Base-by-base conservation (phyloP, 768 basidiomycete genomes). In the Russula sp. region DNA sequence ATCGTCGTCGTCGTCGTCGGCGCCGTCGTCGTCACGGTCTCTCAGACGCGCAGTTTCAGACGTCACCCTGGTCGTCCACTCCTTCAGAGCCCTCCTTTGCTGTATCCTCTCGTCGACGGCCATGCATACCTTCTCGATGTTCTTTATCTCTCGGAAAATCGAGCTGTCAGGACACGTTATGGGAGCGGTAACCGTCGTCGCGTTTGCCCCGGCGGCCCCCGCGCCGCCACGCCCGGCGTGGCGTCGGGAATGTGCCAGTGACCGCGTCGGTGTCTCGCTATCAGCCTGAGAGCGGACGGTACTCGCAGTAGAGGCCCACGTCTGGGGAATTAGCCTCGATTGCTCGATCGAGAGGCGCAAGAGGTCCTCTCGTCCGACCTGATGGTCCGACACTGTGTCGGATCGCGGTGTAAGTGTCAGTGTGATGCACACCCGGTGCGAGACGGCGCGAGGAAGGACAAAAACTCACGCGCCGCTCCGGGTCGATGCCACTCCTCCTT, bases 71-170 rank as follows among this genome's bases (percentile, higher is more conserved):
- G 8, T 42, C 16, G 45, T 42, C 61, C 54, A 55, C 39, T 56
- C 54, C 35, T 50, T 49, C n/a, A 14, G 37, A 6, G 39, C 8
- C 9, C 37, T 55, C 27, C 31, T 61, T 40, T 55, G 31, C 53
- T 16, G 18, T 16, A 62, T 56, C 35, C 61, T 55, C 32, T 55
- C 61, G 48, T 62, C 61, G 32, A 62, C 61, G 2, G 31, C 47
- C n/a, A 13, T 32, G 27, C 53, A 55, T 0, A 39, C 60, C n/a
- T 39, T 50, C 31, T 42, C 61, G 2, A 62, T 62, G 37, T 39
- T 56, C 47, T 62, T 42, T 16, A 50, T 7, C 27, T 50, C 22
- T 11, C 51, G 3, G 4, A 60, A 54, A 37, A 53, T 20, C 4
- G 44, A 20, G 9, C 47, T 2, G 22, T 45, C 20, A 37, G 39